phyloP scores from a whole-genome alignment of 2,329 filamentous ascomycete genomes.

The Ophiocordyceps unilateralis region DNA sequence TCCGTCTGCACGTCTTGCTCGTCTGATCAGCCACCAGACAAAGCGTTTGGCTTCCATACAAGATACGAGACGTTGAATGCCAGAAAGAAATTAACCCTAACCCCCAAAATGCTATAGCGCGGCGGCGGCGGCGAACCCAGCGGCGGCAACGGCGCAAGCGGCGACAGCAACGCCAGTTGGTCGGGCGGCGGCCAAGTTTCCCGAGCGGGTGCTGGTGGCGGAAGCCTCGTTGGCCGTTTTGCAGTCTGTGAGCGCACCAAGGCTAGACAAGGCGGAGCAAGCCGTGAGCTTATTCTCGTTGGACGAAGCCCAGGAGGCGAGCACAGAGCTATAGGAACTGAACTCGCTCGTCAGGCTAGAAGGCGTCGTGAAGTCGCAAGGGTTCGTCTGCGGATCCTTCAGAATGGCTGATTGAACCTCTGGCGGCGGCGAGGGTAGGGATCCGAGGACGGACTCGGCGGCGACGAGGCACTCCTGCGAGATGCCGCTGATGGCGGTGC shows the following conservation, averaged over 20 bases:
- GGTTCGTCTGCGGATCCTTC: constrained; percentile 11
- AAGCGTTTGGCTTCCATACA: no score
- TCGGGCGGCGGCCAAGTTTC: constrained; percentile 8
- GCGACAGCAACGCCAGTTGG: constrained; percentile 13
- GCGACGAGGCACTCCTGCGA: constrained; percentile 7
- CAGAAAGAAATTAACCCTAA: no score
- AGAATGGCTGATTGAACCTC: constrained; percentile 10
- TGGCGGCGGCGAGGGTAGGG: constrained; percentile 14
- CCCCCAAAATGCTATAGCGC: not conserved
- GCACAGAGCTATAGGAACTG: constrained; percentile 13
- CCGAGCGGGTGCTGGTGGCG: constrained; percentile 1
- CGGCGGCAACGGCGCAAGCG: constrained; percentile 14
- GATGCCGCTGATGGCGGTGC: not conserved
- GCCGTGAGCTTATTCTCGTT: constrained; percentile 11
- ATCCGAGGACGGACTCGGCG: constrained; percentile 8
- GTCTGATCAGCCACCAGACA: no score
- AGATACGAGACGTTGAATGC: no score
- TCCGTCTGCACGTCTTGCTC: no score
- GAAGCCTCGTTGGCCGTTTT: constrained; percentile 3
- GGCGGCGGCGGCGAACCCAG: constrained; percentile 11
- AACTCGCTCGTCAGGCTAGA: constrained; percentile 13
- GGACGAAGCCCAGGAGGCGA: constrained; percentile 13
- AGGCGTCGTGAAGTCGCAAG: constrained; percentile 16
- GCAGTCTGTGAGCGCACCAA: not conserved
- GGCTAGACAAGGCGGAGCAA: constrained; percentile 8